Evolutionary conservation across 1,139 yeast species (phyloP).

Genomic region (Yamadazyma sp.): DNA sequence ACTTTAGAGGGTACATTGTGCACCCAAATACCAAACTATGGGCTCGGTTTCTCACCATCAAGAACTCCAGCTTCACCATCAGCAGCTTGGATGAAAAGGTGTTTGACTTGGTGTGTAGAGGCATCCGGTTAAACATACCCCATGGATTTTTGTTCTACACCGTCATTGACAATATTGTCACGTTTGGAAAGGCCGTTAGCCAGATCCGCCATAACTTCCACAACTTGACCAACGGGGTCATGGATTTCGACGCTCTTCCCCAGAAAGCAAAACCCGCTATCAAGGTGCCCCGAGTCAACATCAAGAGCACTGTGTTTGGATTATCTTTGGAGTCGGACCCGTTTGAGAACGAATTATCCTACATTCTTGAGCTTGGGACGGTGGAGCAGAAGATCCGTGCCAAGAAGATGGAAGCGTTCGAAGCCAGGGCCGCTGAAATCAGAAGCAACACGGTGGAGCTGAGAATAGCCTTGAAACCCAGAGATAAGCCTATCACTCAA

Average conservation of each 20-base stretch:
- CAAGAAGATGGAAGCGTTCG: conserved; percentile 30
- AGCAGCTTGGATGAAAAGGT: conserved; percentile 13
- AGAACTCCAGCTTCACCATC: conserved; percentile 22
- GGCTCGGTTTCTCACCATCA: conserved; percentile 40
- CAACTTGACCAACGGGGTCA: conserved; percentile 34
- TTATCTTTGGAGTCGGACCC: conserved; percentile 42
- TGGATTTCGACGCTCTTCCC: conserved; percentile 34
- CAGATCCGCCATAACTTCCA: conserved; percentile 56
- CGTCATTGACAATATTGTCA: conserved; percentile 63
- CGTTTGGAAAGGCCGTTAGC: conserved; percentile 57
- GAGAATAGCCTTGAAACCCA: conserved; percentile 9
- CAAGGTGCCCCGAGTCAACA: conserved; percentile 30
- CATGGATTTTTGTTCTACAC: conserved; percentile 65
- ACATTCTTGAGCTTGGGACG: conserved; percentile 38
- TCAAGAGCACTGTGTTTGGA: conserved; percentile 35
- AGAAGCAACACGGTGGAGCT: conserved; percentile 19
- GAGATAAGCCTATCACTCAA: neutral
- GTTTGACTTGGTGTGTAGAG: conserved; percentile 25
- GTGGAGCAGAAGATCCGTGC: conserved; percentile 38
- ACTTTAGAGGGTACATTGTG: conserved; percentile 48
- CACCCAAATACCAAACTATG: conserved; percentile 55
- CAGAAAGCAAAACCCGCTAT: conserved; percentile 34
- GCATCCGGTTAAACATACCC: conserved; percentile 47
- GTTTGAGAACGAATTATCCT: conserved; percentile 40
- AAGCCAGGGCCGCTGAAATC: conserved; percentile 24